Evolutionary conservation across 345 rosid species (phyloP), one percentile per base, ranked within the genome.

Genomic region (Melaleuca alternifolia): DNA sequence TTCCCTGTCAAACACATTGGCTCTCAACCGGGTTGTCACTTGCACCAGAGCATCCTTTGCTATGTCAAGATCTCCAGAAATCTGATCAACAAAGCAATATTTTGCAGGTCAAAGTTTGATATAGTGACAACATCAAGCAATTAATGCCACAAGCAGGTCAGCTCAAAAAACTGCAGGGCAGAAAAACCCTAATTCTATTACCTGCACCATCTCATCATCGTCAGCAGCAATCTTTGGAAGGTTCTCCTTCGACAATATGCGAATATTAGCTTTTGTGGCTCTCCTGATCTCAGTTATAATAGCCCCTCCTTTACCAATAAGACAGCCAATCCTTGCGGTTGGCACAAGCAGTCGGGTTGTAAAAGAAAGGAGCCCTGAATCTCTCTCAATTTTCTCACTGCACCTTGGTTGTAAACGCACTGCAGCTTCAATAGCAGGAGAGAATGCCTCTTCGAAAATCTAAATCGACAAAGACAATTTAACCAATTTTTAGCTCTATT

Each of bases 131-230:
- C 46, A 52, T 85, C 83, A 61, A 77, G 18, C 21, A 41, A 53
- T 77, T 13, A 24, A 76, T 46, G 50, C 37, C 12, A 44, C 15
- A 71, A 71, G 79, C 24, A 71, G 26, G 79, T 33, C 21, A 71
- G 79, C 79, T 84, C 65, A 21, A 18, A 51, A 87, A 46, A 51
- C 16, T 24, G 75, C 44, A 54, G 62, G 57, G 87, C 83, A n/a
- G 75, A 37, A 85, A 16, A 46, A 33, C 46, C 77, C 12, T 65
- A 37, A 71, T 62, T 50, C 44, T 79, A 54, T 91, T 91, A 97
- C 99, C 99, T 94, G 99, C 87, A 97, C 98, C 99, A 97, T 95
- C 93, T 97, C 99, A 88, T 97, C 99, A 91, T 95, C 98, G 13
- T 92, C 90, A 65, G 96, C 90, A 83, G 98, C 99, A 91, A 96